Base-by-base conservation (phyloP, 768 basidiomycete genomes). In the Exidia glandulosa region DNA sequence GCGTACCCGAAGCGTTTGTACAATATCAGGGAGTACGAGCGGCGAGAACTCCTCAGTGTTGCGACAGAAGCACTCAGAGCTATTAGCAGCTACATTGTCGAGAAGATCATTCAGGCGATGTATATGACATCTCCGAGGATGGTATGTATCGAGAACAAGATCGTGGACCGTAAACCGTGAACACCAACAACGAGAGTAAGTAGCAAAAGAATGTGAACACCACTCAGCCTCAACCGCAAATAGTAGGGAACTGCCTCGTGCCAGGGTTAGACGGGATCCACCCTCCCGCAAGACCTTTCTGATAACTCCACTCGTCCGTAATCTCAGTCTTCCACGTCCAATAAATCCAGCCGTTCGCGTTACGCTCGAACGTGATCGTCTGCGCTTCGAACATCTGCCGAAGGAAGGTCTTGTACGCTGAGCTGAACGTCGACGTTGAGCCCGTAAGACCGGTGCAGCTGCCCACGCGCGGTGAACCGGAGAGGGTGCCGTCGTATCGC, bases 301-400 rank as follows among this genome's bases (percentile, higher is more conserved):
- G 81, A 75, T 95, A 95, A 0, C 87, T 79, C 94, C 94, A 96
- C 60, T 95, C 94, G 63, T 90, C 89, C 33, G 37, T 34, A 9
- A 45, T 29, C 50, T 70, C 69, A 14, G 64, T 66, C 64, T 70
- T 71, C 69, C 69, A 70, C 12, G 61, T 60, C 30, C 50, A 54
- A 27, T 54, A 54, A n/a, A 54, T 54, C 50, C 50, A 54, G 30
- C 50, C 50, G 12, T 31, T 23, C 9, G 16, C 50, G 30, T 54
- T 54, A 12, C 30, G 25, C 50, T 54, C 50, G 30, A 54, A 54
- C 50, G 50, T 54, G 25, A 9, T 27, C 25, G 50, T 54, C 72
- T 94, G 93, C 0, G 88, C 90, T 68, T 93, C 91, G 86, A 86
- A 95, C 69, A 77, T 83, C 68, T 89, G 80, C 34, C 90, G 74